Evolutionary conservation across 805 yeast species (phyloP).

Genomic region (Teunomyces kruisii): DNA sequence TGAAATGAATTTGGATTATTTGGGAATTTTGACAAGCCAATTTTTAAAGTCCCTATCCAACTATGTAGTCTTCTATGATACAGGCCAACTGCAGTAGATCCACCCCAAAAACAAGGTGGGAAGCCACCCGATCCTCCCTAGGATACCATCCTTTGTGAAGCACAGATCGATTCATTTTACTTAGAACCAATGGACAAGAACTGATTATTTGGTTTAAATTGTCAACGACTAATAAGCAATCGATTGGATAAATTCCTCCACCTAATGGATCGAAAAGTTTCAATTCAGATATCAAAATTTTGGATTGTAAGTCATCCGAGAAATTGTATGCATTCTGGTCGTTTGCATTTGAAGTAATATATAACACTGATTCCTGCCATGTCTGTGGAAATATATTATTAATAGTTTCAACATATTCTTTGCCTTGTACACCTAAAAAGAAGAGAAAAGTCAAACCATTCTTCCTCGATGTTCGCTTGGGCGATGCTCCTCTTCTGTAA

Average conservation of each 20-base stretch:
- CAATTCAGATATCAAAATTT: slow-evolving; percentile 21
- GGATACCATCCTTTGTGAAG: neutral
- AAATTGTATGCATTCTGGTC: neutral
- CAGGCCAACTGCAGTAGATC: slow-evolving; percentile 4
- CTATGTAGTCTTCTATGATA: slow-evolving; percentile 10
- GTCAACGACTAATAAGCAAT: slow-evolving; percentile 25
- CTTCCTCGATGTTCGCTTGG: neutral
- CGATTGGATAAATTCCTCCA: slow-evolving; percentile 36
- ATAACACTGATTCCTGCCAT: slow-evolving; percentile 7
- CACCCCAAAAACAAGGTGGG: slow-evolving; percentile 9
- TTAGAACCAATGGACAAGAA: slow-evolving; percentile 7
- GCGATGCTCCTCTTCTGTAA: neutral
- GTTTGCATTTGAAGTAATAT: slow-evolving; percentile 17
- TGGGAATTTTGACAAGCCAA: neutral
- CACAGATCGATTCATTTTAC: slow-evolving; percentile 1
- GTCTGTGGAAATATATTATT: slow-evolving; percentile 8
- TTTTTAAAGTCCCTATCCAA: neutral
- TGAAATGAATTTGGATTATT: neutral
- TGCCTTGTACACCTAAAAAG: slow-evolving; percentile 34
- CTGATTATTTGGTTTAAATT: slow-evolving; percentile 11
- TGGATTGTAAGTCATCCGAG: slow-evolving; percentile 18
- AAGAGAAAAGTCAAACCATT: slow-evolving; percentile 8
- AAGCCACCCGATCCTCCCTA: slow-evolving; percentile 1
- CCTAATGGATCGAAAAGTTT: slow-evolving; percentile 34
- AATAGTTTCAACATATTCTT: slow-evolving; percentile 23